Base-by-base conservation (phyloP, 2,329 filamentous ascomycete genomes). In the Aspergillus thermomutatus region DNA sequence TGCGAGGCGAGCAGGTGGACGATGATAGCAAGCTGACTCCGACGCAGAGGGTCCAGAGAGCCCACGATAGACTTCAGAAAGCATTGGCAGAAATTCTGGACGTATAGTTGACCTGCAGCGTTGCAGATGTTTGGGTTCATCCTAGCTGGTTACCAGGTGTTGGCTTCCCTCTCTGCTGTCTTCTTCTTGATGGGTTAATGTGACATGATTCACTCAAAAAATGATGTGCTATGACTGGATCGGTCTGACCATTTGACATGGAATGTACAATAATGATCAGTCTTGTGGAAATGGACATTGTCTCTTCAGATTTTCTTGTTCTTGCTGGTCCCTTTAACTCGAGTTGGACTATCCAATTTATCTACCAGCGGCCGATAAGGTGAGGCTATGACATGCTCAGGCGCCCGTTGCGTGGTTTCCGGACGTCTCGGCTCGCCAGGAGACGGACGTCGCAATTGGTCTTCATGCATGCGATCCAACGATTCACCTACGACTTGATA, bases 401-500 rank as follows among this genome's bases (percentile, higher is more conserved):
- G 77, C 1, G 77, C 77, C 55, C 75, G 70, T 53, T 66, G 66
- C 3, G 54, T 52, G 25, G 63, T 57, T 9, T 72, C 69, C 54
- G 76, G 70, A 23, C 68, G 70, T 61, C 72, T 54, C 64, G 77
- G 63, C 67, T 77, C 78, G 9, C 76, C 73, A 7, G 74, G 57
- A 17, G 68, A 70, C 1, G 91, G 92, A 53, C 84, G 82, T 50
- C 79, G 76, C 52, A 87, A 77, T 75, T 97, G 92, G 68, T 96
- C 90, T 51, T 86, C 83, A 71, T 97, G 92, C 61, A 97, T 79
- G 70, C 87, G 89, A 73, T 97, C 91, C 37, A 97, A 80, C 1
- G 90, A 85, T 58, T 90, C 88, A 50, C 91, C 92, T 3, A 94
- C 86, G n/a, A 97, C 82, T 65, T 91, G 90, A 73, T 97, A 97